phyloP scores from a whole-genome alignment of 169 alveolate species.

The Perkinsus olseni region DNA sequence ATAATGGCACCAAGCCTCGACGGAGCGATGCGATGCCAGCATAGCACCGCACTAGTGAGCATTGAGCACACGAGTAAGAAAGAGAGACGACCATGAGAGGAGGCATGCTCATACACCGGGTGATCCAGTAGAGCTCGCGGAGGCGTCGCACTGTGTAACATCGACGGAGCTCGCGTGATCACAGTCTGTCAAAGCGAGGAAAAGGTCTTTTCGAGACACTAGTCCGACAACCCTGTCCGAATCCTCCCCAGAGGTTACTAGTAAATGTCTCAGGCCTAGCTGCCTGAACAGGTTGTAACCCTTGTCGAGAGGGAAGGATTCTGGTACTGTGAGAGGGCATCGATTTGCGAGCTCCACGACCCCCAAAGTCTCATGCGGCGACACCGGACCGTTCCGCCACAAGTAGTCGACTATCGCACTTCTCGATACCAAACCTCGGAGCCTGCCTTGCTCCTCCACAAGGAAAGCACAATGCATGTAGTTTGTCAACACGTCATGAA shows the following conservation, averaged over 20 bases:
- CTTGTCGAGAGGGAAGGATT: background rate
- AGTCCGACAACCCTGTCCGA: background rate
- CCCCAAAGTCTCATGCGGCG: background rate
- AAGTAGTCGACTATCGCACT: background rate
- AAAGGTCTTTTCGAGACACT: background rate
- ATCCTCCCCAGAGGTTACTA: background rate
- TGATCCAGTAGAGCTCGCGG: background rate
- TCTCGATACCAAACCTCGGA: background rate
- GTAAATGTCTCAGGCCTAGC: conserved; percentile 3
- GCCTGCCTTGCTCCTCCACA: background rate
- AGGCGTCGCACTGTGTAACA: background rate
- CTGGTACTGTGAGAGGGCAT: background rate
- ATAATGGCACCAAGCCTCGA: too few species aligned
- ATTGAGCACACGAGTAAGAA: too few species aligned
- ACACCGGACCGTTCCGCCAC: background rate
- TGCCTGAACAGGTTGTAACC: background rate
- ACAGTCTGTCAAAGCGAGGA: background rate
- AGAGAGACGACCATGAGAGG: too few species aligned
- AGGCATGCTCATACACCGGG: background rate
- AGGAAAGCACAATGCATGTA: background rate
- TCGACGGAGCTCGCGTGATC: background rate
- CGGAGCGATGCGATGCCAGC: too few species aligned
- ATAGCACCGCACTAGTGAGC: too few species aligned
- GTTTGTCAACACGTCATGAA: background rate
- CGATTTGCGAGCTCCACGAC: background rate